A percentile compares a stretch with the other conserved stretches of the same genome.
These are phyloP conservation scores for Alternaria solani DNA, from an alignment of 2,329 filamentous ascomycete species.

Conservation along the genomic window DNA sequence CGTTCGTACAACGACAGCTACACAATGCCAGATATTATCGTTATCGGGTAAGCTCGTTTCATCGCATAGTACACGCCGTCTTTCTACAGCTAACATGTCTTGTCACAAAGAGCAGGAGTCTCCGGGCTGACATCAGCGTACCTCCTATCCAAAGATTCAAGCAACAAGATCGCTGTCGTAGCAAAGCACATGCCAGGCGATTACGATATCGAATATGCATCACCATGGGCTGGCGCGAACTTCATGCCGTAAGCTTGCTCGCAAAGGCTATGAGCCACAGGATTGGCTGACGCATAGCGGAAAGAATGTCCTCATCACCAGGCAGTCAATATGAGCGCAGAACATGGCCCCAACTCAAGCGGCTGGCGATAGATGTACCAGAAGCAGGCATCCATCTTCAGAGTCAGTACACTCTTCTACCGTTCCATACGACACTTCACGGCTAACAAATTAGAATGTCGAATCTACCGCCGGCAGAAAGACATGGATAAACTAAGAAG, in stretches of 20 bases:
- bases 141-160: slow-evolving; percentile 57
- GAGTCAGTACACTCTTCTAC: slow-evolving; percentile 49
- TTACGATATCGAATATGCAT: slow-evolving; percentile 89
- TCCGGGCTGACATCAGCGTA: slow-evolving; percentile 71
- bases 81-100: neutral
- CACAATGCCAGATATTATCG: slow-evolving; percentile 48
- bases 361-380: slow-evolving; percentile 64
- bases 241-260: slow-evolving; percentile 19
- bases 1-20: neutral
- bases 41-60: slow-evolving; percentile 53
- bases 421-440: neutral
- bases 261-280: neutral
- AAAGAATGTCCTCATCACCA: slow-evolving; percentile 8
- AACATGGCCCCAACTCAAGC: slow-evolving; percentile 54
- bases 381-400: slow-evolving; percentile 84
- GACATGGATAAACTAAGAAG: slow-evolving; percentile 55
- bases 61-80: neutral
- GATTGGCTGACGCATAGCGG: neutral
- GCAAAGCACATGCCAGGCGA: slow-evolving; percentile 93
- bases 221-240: slow-evolving; percentile 88
- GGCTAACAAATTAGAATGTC: neutral
- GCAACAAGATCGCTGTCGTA: slow-evolving; percentile 57
- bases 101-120: slow-evolving; percentile 65
- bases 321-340: slow-evolving; percentile 8
- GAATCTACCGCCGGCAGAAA: neutral